Evolutionary conservation across 1,139 yeast species (phyloP).

Genomic region (Blastobotrys indianensis): DNA sequence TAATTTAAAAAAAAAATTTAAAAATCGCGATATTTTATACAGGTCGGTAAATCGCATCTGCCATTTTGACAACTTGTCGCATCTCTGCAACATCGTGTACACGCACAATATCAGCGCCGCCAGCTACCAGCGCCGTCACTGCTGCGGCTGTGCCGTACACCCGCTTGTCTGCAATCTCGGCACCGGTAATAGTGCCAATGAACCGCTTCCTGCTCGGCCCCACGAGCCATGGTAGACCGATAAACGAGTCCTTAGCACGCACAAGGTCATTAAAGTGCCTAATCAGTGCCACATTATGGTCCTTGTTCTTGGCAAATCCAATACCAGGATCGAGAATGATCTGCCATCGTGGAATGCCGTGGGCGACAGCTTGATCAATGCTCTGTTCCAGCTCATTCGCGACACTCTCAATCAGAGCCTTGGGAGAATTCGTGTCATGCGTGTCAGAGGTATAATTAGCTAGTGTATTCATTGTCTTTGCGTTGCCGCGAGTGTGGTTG

Average conservation of each 20-base stretch:
- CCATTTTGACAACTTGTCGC: conserved; percentile 56
- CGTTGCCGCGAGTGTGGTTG: conserved; percentile 82
- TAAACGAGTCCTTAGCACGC: conserved; percentile 33
- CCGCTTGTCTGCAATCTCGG: conserved; percentile 47
- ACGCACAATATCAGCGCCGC: conserved; percentile 73
- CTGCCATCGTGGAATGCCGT: conserved; percentile 85
- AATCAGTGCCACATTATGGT: conserved; percentile 64
- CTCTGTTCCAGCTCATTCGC: conserved; percentile 59
- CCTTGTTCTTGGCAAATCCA: conserved; percentile 77
- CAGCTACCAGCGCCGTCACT: conserved; percentile 66
- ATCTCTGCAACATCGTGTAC: conserved; percentile 79
- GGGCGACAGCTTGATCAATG: conserved; percentile 49
- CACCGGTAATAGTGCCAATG: conserved; percentile 61
- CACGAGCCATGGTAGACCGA: conserved; percentile 56
- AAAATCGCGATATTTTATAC: conserved; percentile 1
- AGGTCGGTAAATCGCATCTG: conserved; percentile 69
- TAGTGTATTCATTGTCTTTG: conserved; percentile 61
- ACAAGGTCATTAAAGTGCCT: conserved; percentile 40
- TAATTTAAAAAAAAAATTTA: neutral
- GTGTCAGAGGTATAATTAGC: conserved; percentile 45
- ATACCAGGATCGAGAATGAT: conserved; percentile 88
- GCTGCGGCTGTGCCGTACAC: conserved; percentile 74
- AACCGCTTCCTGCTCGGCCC: conserved; percentile 90
- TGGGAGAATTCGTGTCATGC: conserved; percentile 37
- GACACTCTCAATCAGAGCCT: conserved; percentile 42